Evolutionary conservation across 176 grass and related monocot genomes (phyloP).

Genomic region (Phoenix roebelenii): DNA sequence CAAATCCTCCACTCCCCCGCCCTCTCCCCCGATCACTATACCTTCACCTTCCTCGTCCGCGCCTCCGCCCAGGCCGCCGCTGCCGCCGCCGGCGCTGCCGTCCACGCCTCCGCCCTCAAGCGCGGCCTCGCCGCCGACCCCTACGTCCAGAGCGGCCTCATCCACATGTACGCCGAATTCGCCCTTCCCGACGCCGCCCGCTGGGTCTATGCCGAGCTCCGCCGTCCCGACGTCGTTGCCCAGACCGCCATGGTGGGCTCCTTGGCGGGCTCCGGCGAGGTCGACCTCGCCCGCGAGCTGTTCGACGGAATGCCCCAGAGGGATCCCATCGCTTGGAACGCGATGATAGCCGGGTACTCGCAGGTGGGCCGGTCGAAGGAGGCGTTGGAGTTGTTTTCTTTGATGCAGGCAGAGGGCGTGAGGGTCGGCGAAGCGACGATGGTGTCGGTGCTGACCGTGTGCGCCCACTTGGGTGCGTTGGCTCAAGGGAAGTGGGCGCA

Average conservation of each 20-base stretch:
- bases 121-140: slow-evolving; percentile 36
- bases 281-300: slow-evolving; percentile 41
- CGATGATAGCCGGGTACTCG: slow-evolving; percentile 58
- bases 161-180: slow-evolving; percentile 65
- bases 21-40: slow-evolving; percentile 42
- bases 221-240: slow-evolving; percentile 38
- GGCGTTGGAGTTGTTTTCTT: slow-evolving; percentile 46
- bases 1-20: slow-evolving; percentile 26
- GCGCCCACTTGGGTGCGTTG: slow-evolving; percentile 47
- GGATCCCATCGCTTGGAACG: slow-evolving; percentile 58
- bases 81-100: slow-evolving; percentile 11
- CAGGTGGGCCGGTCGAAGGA: slow-evolving; percentile 38
- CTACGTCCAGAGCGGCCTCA: slow-evolving; percentile 56
- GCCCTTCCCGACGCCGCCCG: slow-evolving; percentile 21
- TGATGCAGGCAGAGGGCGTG: slow-evolving; percentile 37
- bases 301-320: slow-evolving; percentile 46
- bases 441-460: slow-evolving; percentile 50
- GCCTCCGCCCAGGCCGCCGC: slow-evolving; percentile 22
- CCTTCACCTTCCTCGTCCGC: slow-evolving; percentile 59
- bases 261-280: slow-evolving; percentile 16
- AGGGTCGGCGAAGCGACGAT: slow-evolving; percentile 40
- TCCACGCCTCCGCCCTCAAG: slow-evolving; percentile 38
- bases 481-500: slow-evolving; percentile 63
- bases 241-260: slow-evolving; percentile 44
- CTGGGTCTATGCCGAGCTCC: slow-evolving; percentile 35